Evolutionary conservation across 2,329 filamentous ascomycete genomes (phyloP), one percentile per base, ranked within the genome.

Genomic region (Seiridium unicorne): DNA sequence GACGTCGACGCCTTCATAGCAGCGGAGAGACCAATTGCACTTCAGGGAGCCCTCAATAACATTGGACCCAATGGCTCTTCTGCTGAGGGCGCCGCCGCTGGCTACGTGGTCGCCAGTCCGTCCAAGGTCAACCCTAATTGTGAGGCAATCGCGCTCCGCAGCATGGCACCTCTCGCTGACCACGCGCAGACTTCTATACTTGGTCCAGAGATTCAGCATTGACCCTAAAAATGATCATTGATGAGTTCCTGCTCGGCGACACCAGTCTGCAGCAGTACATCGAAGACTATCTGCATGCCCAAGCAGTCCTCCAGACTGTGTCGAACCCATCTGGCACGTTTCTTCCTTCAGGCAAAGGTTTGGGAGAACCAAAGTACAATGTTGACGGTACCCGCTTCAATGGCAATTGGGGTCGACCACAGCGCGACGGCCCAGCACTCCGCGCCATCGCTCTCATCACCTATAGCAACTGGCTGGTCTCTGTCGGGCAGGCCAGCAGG

Each of bases 341-440:
- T 4, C 73, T 83, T 1, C 75, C 78, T 1, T 73, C 75, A 3
- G 77, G 78, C 11, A 71, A 70, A 13, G 83, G 84, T 5, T 73
- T 86, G 4, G 84, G 77, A 10, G 84, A 86, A 65, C 81, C 84
- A 2, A 86, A 86, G 66, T 86, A 80, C 66, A 76, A 82, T 57
- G 79, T 81, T 18, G 76, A 86, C 60, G 72, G 76, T 57, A 79
- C 78, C 3, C 76, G 79, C 0, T 84, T 78, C 65, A 82, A 77
- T 32, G 80, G 79, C 9, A 67, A 73, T 6, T 87, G 84, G 84
- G 84, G 84, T 13, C 77, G 85, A 31, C 85, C 85, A 26, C 85
- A 87, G 70, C 77, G 80, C 34, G 84, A 87, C 68, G 84, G 84
- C 0, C 84, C 85, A 40, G 82, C 84, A 9, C 74, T 87, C n/a